phyloP scores from a whole-genome alignment of 2,329 filamentous ascomycete species.

The Chaetomiaceae sp. region DNA sequence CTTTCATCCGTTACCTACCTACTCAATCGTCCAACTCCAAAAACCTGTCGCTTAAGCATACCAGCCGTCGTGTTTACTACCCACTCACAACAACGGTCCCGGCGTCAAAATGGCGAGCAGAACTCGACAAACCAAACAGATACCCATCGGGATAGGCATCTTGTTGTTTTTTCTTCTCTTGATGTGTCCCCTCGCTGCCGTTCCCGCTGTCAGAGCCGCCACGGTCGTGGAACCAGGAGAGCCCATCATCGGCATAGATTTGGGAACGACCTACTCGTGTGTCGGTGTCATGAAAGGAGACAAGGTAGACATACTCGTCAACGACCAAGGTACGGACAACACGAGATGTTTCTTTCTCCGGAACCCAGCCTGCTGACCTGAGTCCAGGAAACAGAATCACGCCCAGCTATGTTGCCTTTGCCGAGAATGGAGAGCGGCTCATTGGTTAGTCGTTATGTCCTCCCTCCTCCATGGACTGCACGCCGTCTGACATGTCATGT shows the following conservation, averaged over 20 bases:
- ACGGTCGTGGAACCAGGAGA: conserved; percentile 11
- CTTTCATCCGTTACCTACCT: too few species aligned
- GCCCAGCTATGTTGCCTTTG: conserved; percentile 92
- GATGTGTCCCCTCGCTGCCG: conserved; percentile 17
- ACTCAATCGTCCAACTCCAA: too few species aligned
- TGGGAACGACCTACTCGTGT: conserved; percentile 41
- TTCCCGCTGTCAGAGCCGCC: conserved; percentile 15
- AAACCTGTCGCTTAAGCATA: too few species aligned
- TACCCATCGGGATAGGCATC: conserved; percentile 14
- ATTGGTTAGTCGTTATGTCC: conserved; percentile 50
- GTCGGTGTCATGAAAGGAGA: conserved; percentile 92
- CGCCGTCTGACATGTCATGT: not conserved
- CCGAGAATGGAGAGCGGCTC: conserved; percentile 80
- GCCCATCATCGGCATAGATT: conserved; percentile 22
- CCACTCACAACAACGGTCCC: not conserved
- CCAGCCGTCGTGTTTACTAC: too few species aligned
- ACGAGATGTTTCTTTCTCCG: not conserved
- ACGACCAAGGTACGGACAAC: conserved; percentile 60
- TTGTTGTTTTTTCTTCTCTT: conserved; percentile 20
- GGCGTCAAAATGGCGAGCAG: conserved; percentile 4
- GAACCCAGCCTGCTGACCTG: not conserved
- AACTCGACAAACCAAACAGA: not conserved
- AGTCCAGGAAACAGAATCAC: conserved; percentile 77
- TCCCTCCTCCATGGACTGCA: too few species aligned
- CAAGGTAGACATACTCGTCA: conserved; percentile 88